Evolutionary conservation across 176 grass and related monocot genomes (phyloP).

Genomic region (maize (Zea mays)): DNA sequence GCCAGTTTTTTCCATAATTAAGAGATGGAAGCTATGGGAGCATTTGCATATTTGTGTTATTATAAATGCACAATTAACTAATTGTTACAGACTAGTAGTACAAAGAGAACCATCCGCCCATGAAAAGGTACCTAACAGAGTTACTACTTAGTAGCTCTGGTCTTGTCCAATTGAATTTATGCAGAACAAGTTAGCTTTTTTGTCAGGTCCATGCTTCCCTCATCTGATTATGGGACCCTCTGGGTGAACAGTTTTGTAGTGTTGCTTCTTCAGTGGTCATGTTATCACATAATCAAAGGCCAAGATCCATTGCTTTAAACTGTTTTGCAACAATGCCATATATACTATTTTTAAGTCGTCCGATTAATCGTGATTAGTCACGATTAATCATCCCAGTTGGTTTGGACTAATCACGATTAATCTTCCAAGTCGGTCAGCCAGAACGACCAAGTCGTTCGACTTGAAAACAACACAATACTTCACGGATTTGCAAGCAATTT

Average conservation of each 20-base stretch:
- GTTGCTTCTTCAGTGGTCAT: not conserved
- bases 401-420: too few species aligned
- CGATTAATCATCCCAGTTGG: too few species aligned
- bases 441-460: too few species aligned
- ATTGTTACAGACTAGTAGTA: not conserved
- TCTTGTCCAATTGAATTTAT: constrained; percentile 8
- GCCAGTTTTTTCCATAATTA: constrained; percentile 1
- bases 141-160: not conserved
- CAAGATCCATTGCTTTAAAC: not conserved
- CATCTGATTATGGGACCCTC: not conserved
- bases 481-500: not conserved
- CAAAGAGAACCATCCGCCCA: not conserved
- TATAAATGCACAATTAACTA: not conserved
- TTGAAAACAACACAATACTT: not conserved
- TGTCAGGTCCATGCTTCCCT: not conserved
- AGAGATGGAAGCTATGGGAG: not conserved
- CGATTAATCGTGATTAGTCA: too few species aligned
- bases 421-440: too few species aligned
- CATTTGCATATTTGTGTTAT: constrained; percentile 7
- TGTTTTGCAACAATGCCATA: not conserved
- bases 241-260: not conserved
- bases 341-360: not conserved
- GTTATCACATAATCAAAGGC: not conserved
- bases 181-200: constrained; percentile 1
- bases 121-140: not conserved